Base-by-base conservation (phyloP, 371 early-diverging fungal species). In the Apophysomyces ossiformis region DNA sequence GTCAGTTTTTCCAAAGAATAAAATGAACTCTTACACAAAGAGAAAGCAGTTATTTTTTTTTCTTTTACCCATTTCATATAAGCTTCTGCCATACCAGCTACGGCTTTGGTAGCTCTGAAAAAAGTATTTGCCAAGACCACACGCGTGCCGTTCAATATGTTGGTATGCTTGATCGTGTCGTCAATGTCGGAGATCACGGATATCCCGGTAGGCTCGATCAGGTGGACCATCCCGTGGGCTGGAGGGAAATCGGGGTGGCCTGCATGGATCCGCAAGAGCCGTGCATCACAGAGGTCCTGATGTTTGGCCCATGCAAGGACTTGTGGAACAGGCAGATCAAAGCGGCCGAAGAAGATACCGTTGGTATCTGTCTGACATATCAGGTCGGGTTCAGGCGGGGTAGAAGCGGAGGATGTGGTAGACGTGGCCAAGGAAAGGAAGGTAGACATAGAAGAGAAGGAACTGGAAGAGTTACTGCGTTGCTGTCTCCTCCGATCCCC, bases 181-280 rank as follows among this genome's bases (percentile, higher is more conserved):
- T 95, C 95, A 58, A 95, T 90, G 72, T 95, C 94, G 0, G 91
- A 90, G 57, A 95, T 92, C n/a, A 95, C 68, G 0, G 94, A 92
- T 18, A 92, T 75, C 1, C 95, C 93, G 1, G 59, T 62, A 4
- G 81, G 83, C 5, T 81, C 79, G 57, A 93, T 75, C 38, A 93
- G 69, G 43, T 79, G 79, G 16, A 85, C 84, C 6, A 74, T 64
- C 1, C 82, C 83, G 50, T 65, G 66, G n/a, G 75, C 67, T 4
- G 75, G 65, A 9, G 54, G 37, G 36, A 77, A 79, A 61, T 46
- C 46, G 43, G 16, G 65, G 69, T 12, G n/a, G 54, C 44, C 54
- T 4, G 75, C 66, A 18, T 70, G 68, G 5, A 79, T 58, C 8
- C 61, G 64, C 15, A 79, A 46, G n/a, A 75, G 62, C 32, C 80